Base-by-base conservation (phyloP, 441 rosid species). In the Populus hybrid region DNA sequence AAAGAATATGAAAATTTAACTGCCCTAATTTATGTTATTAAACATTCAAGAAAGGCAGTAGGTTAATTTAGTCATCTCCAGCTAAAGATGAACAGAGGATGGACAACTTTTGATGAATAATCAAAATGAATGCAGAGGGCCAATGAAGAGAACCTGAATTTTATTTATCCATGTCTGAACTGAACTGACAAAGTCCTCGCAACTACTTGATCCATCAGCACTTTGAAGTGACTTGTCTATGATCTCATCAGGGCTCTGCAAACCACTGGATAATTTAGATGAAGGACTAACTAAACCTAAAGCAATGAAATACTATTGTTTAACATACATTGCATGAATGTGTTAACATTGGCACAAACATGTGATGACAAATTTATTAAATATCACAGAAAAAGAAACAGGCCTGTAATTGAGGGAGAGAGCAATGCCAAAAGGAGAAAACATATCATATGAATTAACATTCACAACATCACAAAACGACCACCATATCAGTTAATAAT, bases 161-260 rank as follows among this genome's bases (percentile, higher is more conserved):
- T 93, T 95, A 83, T 78, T 84, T 82, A 92, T 74, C 93, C 98
- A 93, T 67, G 88, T 80, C 84, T 91, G 95, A 70, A 88, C 99
- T 76, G 87, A 85, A 81, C 81, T 79, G 76, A 95, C 93, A 81
- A 95, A 93, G 84, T 95, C 98, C 83, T 91, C 96, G 80, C 96
- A 92, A 70, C 82, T 87, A 76, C 71, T 76, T 67, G 91, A 84
- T 38, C 93, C 95, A 86, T 93, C 91, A 76, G 70, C 79, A 75
- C 93, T 89, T 57, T 54, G 74, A 36, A 95, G 89, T 8, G 86
- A 86, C 79, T 87, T 95, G 67, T 90, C 95, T 14, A 85, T 74
- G 77, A 95, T 92, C 87, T 95, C 99, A 86, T 93, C 95, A 78
- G 85, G 88, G 80, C 91, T 85, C 98, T 95, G 87, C 84, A 86